phyloP scores from a whole-genome alignment of 805 yeast genomes.

The Candida boidinii region DNA sequence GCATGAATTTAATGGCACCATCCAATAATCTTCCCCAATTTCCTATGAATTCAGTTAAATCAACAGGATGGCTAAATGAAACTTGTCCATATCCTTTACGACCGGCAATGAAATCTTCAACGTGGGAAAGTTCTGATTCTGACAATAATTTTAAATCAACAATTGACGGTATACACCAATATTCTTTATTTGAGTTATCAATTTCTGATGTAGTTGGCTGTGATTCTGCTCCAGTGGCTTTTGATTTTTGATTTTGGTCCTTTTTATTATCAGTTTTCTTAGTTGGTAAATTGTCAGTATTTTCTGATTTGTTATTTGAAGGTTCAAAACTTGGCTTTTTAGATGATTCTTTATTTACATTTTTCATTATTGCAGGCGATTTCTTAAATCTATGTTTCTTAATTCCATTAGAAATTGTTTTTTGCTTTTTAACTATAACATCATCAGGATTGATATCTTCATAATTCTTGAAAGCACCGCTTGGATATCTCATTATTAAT shows the following conservation, averaged over 20 bases:
- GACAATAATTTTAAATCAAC: conserved; percentile 36
- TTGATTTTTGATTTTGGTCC: too few relatives aligned
- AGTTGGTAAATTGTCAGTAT: too few relatives aligned
- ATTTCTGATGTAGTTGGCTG: not conserved
- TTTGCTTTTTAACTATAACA: conserved; percentile 14
- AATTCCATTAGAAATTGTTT: not conserved
- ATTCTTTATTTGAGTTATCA: conserved; percentile 26
- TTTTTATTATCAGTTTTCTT: too few relatives aligned
- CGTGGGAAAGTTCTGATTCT: conserved; percentile 37
- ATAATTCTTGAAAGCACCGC: conserved; percentile 16
- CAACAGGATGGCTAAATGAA: conserved; percentile 61
- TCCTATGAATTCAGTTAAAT: conserved; percentile 43
- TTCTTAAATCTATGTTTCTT: too few relatives aligned
- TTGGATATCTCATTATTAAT: conserved; percentile 16
- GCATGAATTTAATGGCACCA: conserved; percentile 35
- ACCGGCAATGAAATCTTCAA: conserved; percentile 62
- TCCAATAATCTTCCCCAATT: conserved; percentile 32
- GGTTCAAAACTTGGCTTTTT: conserved; percentile 1
- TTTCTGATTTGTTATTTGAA: not conserved
- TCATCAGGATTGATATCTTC: conserved; percentile 23
- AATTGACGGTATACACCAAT: conserved; percentile 69
- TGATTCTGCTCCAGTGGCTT: not conserved
- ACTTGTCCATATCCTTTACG: conserved; percentile 62
- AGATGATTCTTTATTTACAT: too few relatives aligned
- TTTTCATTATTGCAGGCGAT: too few relatives aligned